phyloP scores from a whole-genome alignment of 2,329 filamentous ascomycete genomes.

The Penicillium expansum region DNA sequence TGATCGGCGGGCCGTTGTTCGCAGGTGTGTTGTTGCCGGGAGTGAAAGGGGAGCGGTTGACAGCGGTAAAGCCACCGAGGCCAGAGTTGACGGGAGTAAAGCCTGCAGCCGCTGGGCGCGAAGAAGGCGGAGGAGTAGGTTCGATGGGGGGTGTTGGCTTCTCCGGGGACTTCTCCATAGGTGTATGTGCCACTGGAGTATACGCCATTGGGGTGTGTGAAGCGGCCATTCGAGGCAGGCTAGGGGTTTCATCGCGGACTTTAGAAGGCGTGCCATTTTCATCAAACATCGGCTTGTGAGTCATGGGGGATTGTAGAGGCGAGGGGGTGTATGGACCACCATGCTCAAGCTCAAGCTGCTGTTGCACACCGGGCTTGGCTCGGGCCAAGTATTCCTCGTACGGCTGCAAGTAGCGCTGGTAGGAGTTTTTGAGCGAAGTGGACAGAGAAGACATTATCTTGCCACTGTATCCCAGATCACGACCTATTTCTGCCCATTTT shows the following conservation, averaged over 20 bases:
- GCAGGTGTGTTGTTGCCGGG: slow-evolving; percentile 43
- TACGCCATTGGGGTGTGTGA: slow-evolving; percentile 51
- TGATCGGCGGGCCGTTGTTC: slow-evolving; percentile 41
- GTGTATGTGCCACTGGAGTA: slow-evolving; percentile 47
- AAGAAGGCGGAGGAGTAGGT: slow-evolving; percentile 35
- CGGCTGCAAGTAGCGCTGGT: slow-evolving; percentile 92
- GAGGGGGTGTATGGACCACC: slow-evolving; percentile 83
- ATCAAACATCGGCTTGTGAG: slow-evolving; percentile 40
- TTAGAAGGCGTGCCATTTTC: slow-evolving; percentile 48
- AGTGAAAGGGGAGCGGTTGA: slow-evolving; percentile 52
- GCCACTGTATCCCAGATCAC: slow-evolving; percentile 94
- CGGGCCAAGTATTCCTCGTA: slow-evolving; percentile 92
- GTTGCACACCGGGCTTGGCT: slow-evolving; percentile 93
- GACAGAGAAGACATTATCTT: slow-evolving; percentile 99
- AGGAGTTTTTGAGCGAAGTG: slow-evolving; percentile 96
- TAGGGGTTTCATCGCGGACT: slow-evolving; percentile 64
- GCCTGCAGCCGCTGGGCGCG: slow-evolving; percentile 45
- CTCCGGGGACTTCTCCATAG: slow-evolving; percentile 37
- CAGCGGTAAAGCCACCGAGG: slow-evolving; percentile 56
- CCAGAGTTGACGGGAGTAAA: slow-evolving; percentile 71
- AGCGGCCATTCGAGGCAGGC: slow-evolving; percentile 56
- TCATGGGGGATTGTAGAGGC: slow-evolving; percentile 72
- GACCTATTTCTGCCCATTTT: slow-evolving; percentile 98
- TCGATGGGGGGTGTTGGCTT: slow-evolving; percentile 38
- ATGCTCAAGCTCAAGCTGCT: slow-evolving; percentile 89